Percentiles rank a stretch among this genome's conserved stretches.
phyloP scores from a whole-genome alignment of 176 grass and related monocot species.

The bread wheat (Triticum aestivum) region DNA sequence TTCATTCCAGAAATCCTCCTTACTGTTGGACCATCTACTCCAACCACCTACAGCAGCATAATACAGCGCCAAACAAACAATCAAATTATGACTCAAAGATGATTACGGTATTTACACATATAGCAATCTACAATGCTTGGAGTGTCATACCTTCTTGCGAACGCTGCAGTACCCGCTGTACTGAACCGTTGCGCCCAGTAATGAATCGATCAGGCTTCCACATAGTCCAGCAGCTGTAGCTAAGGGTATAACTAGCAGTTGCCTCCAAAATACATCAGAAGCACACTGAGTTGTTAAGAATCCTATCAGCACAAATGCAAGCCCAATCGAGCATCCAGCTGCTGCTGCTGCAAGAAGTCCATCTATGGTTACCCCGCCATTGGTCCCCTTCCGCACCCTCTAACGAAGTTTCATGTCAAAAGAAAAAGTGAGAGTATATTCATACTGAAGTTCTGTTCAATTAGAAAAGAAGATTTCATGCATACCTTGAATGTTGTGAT shows the following conservation, averaged over 20 bases:
- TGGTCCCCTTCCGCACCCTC: conserved; percentile 82
- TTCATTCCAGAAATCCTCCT: conserved; percentile 81
- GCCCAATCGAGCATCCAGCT: conserved; percentile 78
- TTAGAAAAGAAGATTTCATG: background rate
- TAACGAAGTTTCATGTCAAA: conserved; percentile 30
- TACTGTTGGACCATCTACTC: conserved; percentile 57
- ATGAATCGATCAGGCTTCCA: conserved; percentile 85
- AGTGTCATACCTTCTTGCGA: conserved; percentile 68
- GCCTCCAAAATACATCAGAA: conserved; percentile 53
- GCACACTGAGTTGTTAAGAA: conserved; percentile 64
- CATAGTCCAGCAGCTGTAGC: conserved; percentile 68
- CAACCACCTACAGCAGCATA: conserved; percentile 61
- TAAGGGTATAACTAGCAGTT: conserved; percentile 77
- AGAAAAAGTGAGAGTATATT: conserved; percentile 8
- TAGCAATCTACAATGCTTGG: background rate
- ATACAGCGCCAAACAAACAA: background rate
- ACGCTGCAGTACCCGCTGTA: conserved; percentile 81
- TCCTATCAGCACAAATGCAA: conserved; percentile 77
- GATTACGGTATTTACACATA: background rate
- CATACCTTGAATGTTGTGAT: conserved; percentile 88
- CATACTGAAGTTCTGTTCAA: background rate
- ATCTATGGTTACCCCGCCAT: conserved; percentile 73
- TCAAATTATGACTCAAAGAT: conserved; percentile 6
- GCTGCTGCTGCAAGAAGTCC: conserved; percentile 75
- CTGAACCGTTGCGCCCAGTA: conserved; percentile 83